Conservation (phyloP, 805 yeast genomes). For the Cyberlindnera galapagoensis region DNA sequence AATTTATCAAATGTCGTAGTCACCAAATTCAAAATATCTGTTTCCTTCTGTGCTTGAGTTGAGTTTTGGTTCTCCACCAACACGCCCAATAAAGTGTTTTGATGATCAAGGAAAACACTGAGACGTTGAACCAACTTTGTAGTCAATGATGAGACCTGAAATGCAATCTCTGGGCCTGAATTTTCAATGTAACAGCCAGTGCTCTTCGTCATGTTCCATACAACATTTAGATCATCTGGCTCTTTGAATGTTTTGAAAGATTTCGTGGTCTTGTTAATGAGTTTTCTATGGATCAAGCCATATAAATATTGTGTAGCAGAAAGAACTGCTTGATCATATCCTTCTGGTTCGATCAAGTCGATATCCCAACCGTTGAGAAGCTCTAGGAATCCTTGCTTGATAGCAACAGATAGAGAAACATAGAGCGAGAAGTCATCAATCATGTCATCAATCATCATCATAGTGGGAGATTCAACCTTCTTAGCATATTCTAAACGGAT, state of each 20-base stretch:
- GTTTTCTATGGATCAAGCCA: constrained; percentile 64
- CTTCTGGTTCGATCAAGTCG: constrained; percentile 53
- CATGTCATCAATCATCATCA: constrained; percentile 95
- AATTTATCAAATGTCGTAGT: constrained; percentile 60
- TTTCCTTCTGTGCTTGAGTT: constrained; percentile 18
- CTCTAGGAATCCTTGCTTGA: constrained; percentile 59
- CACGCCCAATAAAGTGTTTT: constrained; percentile 55
- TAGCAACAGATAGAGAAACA: constrained; percentile 65
- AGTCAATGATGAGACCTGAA: constrained; percentile 61
- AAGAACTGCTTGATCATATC: constrained; percentile 60
- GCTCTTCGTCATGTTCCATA: constrained; percentile 72
- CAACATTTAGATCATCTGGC: constrained; percentile 80
- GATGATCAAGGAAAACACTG: constrained; percentile 63
- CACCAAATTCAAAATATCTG: constrained; percentile 34
- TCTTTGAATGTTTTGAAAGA: constrained; percentile 82
- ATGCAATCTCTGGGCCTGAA: constrained; percentile 76
- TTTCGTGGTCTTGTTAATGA: constrained; percentile 66
- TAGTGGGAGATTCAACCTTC: constrained; percentile 75
- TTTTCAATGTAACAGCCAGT: constrained; percentile 75
- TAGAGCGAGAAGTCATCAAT: constrained; percentile 78
- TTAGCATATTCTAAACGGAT: constrained; percentile 72
- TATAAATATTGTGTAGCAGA: constrained; percentile 71
- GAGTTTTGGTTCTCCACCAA: constrained; percentile 17
- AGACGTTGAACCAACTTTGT: constrained; percentile 63
- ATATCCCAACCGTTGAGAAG: constrained; percentile 65